Conservation (phyloP, 2,329 filamentous ascomycete species). For the Colletotrichum somersetense region DNA sequence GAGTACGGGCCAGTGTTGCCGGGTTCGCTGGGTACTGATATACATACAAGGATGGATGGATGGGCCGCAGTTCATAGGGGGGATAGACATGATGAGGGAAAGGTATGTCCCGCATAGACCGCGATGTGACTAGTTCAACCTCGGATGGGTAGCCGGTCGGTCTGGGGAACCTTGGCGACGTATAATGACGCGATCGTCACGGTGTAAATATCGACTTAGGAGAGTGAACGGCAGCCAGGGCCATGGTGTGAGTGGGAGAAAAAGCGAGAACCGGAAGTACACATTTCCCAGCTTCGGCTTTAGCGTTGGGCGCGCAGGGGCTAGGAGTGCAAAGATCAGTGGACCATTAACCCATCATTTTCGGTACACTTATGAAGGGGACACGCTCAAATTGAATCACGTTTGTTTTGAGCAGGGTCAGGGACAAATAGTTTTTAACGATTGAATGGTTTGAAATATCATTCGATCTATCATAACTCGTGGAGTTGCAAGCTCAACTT, state of each 20-base stretch:
- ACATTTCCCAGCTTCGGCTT: neutral
- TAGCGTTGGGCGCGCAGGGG: too few relatives aligned
- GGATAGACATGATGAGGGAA: neutral
- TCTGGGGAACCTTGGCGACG: neutral
- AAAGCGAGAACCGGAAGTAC: neutral
- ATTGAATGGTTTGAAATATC: neutral
- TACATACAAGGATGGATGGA: neutral
- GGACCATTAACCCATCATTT: too few relatives aligned
- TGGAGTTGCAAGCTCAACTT: neutral
- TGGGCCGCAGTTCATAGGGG: neutral
- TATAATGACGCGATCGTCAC: neutral
- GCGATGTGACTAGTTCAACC: neutral
- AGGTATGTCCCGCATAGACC: too few relatives aligned
- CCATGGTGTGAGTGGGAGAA: neutral
- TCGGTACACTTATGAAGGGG: too few relatives aligned
- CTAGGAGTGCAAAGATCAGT: too few relatives aligned
- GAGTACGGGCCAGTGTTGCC: neutral
- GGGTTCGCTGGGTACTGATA: neutral
- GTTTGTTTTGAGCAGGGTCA: too few relatives aligned
- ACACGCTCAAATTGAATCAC: too few relatives aligned
- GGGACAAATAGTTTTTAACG: neutral
- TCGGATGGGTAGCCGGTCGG: too few relatives aligned
- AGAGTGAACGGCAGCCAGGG: too few relatives aligned
- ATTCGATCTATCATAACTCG: constrained; percentile 8
- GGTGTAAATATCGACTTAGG: neutral